Evolutionary conservation across 129 eudicot genomes (phyloP).

Genomic region (carrot (Daucus carota)): DH1_v3.0 NC_030385.2:11362001-11362500

Average conservation of each 20-base stretch:
- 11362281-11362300: slow-evolving; percentile 52
- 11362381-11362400: slow-evolving; percentile 19
- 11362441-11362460: slow-evolving; percentile 29
- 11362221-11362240: slow-evolving; percentile 83
- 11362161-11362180: slow-evolving; percentile 45
- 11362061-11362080: slow-evolving; percentile 28
- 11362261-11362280: slow-evolving; percentile 51
- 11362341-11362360: slow-evolving; percentile 51
- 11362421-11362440: slow-evolving; percentile 29
- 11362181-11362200: slow-evolving; percentile 72
- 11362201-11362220: slow-evolving; percentile 64
- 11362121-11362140: slow-evolving; percentile 56
- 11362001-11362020: slow-evolving; percentile 52
- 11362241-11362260: slow-evolving; percentile 42
- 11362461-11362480: slow-evolving; percentile 10
- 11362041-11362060: slow-evolving; percentile 33
- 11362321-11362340: slow-evolving; percentile 46
- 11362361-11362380: slow-evolving; percentile 39
- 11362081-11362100: slow-evolving; percentile 44
- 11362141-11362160: slow-evolving; percentile 60
- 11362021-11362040: slow-evolving; percentile 38
- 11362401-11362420: slow-evolving; percentile 30
- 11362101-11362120: slow-evolving; percentile 49
- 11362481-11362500: not conserved
- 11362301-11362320: slow-evolving; percentile 43